Evolutionary conservation across 441 rosid species (phyloP).

Genomic region (Populus tomentosa): DNA sequence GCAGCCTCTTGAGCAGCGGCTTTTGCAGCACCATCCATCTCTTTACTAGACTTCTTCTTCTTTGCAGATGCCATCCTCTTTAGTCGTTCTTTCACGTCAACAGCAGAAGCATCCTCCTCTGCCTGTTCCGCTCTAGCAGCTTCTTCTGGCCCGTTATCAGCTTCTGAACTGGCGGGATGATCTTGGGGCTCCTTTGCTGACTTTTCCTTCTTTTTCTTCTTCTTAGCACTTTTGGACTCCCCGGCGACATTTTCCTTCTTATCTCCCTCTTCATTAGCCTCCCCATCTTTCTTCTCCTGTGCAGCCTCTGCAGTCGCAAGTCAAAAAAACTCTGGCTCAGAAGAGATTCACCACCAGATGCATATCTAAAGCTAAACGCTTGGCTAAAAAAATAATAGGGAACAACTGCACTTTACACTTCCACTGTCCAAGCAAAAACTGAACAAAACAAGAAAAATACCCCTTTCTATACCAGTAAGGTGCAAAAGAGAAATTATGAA

Average conservation of each 20-base stretch:
- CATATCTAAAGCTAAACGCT: not conserved
- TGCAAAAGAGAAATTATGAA: not conserved
- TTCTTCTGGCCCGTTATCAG: conserved; percentile 14
- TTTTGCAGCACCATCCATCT: conserved; percentile 51
- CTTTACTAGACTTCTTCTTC: conserved; percentile 55
- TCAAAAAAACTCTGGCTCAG: not conserved
- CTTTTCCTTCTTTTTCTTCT: conserved; percentile 50
- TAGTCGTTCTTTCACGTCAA: conserved; percentile 46
- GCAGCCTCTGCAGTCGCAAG: conserved; percentile 16
- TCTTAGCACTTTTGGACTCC: conserved; percentile 48
- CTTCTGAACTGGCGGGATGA: conserved; percentile 20
- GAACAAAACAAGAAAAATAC: not conserved
- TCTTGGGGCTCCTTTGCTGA: conserved; percentile 33
- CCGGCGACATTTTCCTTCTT: conserved; percentile 40
- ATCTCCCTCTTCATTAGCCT: conserved; percentile 28
- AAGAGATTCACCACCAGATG: not conserved
- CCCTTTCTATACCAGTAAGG: not conserved
- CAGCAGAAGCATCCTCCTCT: conserved; percentile 30
- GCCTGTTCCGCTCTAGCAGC: conserved; percentile 23
- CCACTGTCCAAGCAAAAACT: not conserved
- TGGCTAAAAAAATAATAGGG: not conserved
- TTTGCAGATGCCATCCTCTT: conserved; percentile 48
- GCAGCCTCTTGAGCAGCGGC: conserved; percentile 61
- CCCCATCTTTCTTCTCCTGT: conserved; percentile 29
- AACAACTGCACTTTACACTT: not conserved